A percentile compares a stretch with the other conserved stretches of the same genome.
phyloP scores from a whole-genome alignment of 163 green algal genomes.

The Smithsoniella earleae region DNA sequence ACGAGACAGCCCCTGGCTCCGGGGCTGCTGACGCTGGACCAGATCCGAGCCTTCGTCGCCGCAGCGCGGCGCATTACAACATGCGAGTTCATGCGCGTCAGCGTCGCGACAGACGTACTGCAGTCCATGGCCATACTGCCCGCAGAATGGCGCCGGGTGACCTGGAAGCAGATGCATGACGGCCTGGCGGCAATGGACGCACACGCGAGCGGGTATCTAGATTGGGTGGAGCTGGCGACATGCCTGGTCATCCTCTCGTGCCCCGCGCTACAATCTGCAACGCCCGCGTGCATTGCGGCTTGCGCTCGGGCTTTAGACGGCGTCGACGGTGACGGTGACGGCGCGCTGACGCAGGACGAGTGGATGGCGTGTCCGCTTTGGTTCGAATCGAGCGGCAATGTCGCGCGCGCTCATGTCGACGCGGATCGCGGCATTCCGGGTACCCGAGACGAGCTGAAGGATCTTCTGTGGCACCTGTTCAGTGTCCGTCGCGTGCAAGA shows the following conservation, averaged over 20 bases:
- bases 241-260: constrained; percentile 40
- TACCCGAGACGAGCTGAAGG: no score
- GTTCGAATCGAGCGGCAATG: no score
- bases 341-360: constrained; percentile 41
- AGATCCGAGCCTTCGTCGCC: constrained; percentile 37
- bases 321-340: constrained; percentile 43
- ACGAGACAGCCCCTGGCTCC: constrained; percentile 32
- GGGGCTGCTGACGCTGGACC: constrained; percentile 38
- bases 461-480: no score
- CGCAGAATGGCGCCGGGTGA: neutral
- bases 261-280: constrained; percentile 38
- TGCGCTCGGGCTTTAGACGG: constrained; percentile 34
- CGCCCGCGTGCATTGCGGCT: constrained; percentile 38
- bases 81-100: constrained; percentile 36
- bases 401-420: no score
- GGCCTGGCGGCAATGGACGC: constrained; percentile 45
- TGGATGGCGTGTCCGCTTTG: constrained; percentile 42
- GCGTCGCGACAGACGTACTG: constrained; percentile 42
- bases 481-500: no score
- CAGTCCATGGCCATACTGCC: constrained; percentile 28
- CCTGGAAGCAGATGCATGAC: constrained; percentile 16
- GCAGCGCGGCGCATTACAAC: constrained; percentile 35
- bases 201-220: constrained; percentile 41
- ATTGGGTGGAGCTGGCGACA: constrained; percentile 49
- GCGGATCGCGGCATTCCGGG: no score